These are phyloP conservation scores for Phlebiopsis flavidoalba DNA, from an alignment of 768 basidiomycete species.

Conservation along the genomic window DNA sequence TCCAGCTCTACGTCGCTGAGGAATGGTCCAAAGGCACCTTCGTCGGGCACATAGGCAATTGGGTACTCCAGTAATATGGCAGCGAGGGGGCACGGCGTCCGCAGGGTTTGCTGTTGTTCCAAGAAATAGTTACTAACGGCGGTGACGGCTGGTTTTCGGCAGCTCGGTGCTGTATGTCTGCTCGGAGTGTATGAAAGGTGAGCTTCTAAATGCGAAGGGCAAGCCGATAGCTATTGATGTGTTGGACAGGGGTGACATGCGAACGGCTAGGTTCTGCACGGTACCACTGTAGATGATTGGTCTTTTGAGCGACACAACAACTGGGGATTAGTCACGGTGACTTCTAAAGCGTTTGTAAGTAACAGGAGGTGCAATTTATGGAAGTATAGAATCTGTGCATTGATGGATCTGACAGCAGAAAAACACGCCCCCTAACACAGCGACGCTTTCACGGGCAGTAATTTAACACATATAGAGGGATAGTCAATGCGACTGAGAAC, in stretches of 20 bases:
- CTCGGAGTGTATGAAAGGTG: neutral
- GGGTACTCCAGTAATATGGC: constrained; percentile 60
- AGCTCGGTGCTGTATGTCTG: neutral
- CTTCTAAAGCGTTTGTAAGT: constrained; percentile 1
- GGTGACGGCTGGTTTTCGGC: neutral
- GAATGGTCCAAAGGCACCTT: constrained; percentile 27
- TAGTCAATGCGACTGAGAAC: too few relatives aligned
- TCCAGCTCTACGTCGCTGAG: constrained; percentile 44
- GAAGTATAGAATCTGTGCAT: constrained; percentile 55
- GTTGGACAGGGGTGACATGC: too few relatives aligned
- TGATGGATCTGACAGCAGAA: too few relatives aligned
- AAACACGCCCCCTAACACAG: too few relatives aligned
- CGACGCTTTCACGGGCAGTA: too few relatives aligned
- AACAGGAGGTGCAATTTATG: constrained; percentile 37
- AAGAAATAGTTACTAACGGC: neutral
- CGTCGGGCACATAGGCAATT: constrained; percentile 44
- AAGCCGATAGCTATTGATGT: neutral
- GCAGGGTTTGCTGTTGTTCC: neutral
- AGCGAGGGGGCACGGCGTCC: constrained; percentile 46
- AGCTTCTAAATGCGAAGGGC: neutral
- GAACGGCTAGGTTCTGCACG: neutral
- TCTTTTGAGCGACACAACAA: neutral
- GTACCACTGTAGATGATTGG: neutral
- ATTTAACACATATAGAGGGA: too few relatives aligned
- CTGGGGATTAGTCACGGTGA: too few relatives aligned